These are phyloP conservation scores for Vinca minor DNA, from an alignment of 257 asterid genomes.

Conservation along the genomic window DNA sequence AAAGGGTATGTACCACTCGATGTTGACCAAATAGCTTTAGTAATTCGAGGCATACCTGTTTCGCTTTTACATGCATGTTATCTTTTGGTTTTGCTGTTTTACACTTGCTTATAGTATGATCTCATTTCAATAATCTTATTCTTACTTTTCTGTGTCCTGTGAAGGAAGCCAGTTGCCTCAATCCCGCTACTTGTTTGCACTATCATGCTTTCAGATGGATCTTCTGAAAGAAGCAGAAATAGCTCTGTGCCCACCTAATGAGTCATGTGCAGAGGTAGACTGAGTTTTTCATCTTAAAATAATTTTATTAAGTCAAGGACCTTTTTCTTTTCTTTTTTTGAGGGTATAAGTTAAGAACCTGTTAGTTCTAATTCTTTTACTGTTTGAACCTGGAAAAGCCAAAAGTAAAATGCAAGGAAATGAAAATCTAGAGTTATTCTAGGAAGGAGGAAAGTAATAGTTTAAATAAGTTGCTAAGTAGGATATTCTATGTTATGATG, in stretches of 20 bases:
- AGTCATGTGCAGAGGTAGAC: conserved; percentile 65
- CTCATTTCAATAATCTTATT: conserved; percentile 15
- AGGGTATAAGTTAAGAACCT: too few species aligned
- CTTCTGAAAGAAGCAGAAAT: conserved; percentile 83
- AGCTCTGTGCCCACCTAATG: conserved; percentile 57
- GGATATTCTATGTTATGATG: neutral
- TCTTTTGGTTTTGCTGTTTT: neutral
- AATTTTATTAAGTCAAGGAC: neutral
- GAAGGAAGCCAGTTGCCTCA: conserved; percentile 68
- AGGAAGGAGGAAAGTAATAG: neutral
- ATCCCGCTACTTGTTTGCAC: conserved; percentile 95
- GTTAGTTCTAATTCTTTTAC: neutral
- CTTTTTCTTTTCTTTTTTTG: too few species aligned
- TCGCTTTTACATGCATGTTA: neutral
- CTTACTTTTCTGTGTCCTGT: conserved; percentile 19
- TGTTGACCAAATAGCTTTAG: conserved; percentile 2
- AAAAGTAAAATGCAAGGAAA: too few species aligned
- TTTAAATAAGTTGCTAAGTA: neutral
- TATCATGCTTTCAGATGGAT: conserved; percentile 92
- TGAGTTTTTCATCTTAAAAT: neutral
- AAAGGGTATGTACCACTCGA: conserved; percentile 45
- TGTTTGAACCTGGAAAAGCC: neutral
- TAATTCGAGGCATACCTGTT: neutral
- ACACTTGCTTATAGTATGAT: conserved; percentile 3
- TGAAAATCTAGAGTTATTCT: neutral